Base-by-base conservation (phyloP, 2,329 filamentous ascomycete genomes). In the Talaromyces sp. region DNA sequence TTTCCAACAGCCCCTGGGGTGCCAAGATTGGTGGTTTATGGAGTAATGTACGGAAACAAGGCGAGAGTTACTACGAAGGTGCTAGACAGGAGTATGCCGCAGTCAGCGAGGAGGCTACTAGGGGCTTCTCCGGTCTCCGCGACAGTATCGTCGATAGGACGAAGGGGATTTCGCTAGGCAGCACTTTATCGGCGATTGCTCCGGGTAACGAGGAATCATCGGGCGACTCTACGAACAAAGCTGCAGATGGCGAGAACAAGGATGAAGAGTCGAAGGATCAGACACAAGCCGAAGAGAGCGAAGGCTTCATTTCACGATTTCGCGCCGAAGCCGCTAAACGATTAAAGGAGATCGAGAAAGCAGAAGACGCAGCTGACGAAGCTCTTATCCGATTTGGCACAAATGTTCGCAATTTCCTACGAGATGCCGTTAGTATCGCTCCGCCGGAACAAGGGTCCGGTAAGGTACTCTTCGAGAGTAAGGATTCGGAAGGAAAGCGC, bases 291-390 rank as follows among this genome's bases (percentile, higher is more conserved):
- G 64, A 66, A 62, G 72, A 71, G 27, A 85, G 84, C 6, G 84
- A 86, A 64, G 81, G 88, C 11, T 89, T 97, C 66, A 87, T 98
- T 34, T 87, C 90, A 5, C 87, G 91, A 53, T 87, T 98, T 75
- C 87, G 88, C 65, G 79, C 83, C 22, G 91, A 96, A 79, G 93
- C 93, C 4, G 84, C 91, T 29, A 93, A 92, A 78, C 87, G 92
- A 58, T 82, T 98, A 66, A 95, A 92, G 74, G 92, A 97, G 67
- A 89, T 98, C 22, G 91, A 97, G 74, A 88, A 88, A 71, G 95
- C 94, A 13, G 95, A 99, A 78, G 94, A 98, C 74, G 94, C 94
- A 3, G 95, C 95, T 7, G 95, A 99, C 76, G 95, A 98, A 77
- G 95, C 95, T 0, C 86, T 99, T 10, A 82, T 98, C 70, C 91